Base-by-base conservation (phyloP, 208 protist species). In the Acanthamoeba royreba region DNA sequence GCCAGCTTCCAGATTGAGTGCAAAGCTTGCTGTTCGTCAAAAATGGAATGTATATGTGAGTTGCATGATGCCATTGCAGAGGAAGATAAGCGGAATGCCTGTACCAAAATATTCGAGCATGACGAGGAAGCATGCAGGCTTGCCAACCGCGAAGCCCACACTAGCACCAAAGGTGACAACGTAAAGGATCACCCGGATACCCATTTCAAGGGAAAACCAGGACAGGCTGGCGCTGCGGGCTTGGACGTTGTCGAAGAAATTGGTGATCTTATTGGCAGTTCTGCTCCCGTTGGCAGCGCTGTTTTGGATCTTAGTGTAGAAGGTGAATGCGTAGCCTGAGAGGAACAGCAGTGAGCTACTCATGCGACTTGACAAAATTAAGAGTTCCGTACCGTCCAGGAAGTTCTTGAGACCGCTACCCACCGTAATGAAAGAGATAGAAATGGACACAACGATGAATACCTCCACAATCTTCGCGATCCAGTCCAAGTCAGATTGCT, bases 401-500 rank as follows among this genome's bases (percentile, higher is more conserved):
- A 91, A 94, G 94, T 97, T 96, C 89, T 97, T 97, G 7, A 96
- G 85, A n/a, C 96, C 96, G 55, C 15, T 63, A 38, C 94, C 94
- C 15, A 97, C 77, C 45, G 96, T 94, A 61, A 97, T 95, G 86
- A 95, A 97, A 47, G 83, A 94, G 19, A 97, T 94, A 0, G 96
- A 96, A 40, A 97, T 94, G 2, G 93, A 96, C 7, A 97, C 40
- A 1, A 96, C 49, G 11, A 97, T 96, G 49, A 97, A 97, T 4
- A 97, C 66, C 66, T 95, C 79, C 4, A 97, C 92, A 0, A 96
- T 35, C 11, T 55, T 43, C 25, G 87, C 95, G 43, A 97, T 74
- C 92, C 95, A 97, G 15, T 63, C 31, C 35, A 89, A 96, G 42
- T 96, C 61, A 19, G 96, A 96, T 35, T 95, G 93, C 38, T 35